phyloP scores from a whole-genome alignment of 139 green algal genomes.

The Micromonas commoda region DNA sequence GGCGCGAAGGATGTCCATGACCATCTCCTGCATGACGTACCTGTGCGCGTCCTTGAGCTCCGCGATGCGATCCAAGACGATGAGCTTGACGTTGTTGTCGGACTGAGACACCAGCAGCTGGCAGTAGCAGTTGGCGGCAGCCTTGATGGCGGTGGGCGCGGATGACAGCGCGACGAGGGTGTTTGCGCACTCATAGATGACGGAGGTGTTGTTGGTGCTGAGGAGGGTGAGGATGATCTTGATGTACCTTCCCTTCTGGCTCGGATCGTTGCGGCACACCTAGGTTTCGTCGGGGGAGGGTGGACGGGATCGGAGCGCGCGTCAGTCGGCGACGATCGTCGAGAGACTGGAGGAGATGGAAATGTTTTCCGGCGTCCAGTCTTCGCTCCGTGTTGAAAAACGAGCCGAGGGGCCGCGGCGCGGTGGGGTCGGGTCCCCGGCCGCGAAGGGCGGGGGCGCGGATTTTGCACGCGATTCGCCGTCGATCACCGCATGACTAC shows the following conservation, averaged over 20 bases:
- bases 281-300: conserved; percentile 30
- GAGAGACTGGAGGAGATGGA: no score
- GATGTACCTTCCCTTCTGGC: conserved; percentile 93
- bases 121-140: conserved; percentile 94
- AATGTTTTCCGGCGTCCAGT: no score
- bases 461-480: no score
- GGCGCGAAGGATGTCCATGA: conserved; percentile 95
- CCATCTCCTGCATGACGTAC: conserved; percentile 79
- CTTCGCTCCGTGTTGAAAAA: no score
- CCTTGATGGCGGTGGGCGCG: conserved; percentile 90
- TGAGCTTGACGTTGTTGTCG: conserved; percentile 99
- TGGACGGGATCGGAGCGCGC: no score
- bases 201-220: conserved; percentile 65
- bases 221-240: conserved; percentile 97
- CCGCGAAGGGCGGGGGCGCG: no score
- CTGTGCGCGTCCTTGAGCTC: conserved; percentile 43
- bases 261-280: conserved; percentile 72
- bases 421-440: no score
- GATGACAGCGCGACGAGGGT: conserved; percentile 80
- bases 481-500: no score
- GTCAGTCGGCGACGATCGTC: no score
- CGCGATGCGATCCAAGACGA: conserved; percentile 86
- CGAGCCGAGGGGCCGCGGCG: no score
- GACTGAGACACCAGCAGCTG: conserved; percentile 87
- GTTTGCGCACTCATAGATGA: conserved; percentile 93